phyloP scores from a whole-genome alignment of 352 stramenopile genomes.

The Pythium aphanidermatum region DNA sequence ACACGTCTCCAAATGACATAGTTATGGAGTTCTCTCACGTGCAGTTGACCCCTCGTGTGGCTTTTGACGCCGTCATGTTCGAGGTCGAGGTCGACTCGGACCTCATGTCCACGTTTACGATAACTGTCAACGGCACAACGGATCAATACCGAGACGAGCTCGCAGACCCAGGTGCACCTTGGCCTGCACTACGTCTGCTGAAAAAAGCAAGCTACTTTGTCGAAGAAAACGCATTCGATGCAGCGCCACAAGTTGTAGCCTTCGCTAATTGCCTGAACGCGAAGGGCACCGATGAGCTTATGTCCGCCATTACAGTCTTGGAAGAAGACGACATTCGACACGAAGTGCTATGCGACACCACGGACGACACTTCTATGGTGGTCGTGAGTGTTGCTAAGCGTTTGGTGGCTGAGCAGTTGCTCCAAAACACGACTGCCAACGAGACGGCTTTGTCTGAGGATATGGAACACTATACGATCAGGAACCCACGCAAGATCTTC shows the following conservation, averaged over 20 bases:
- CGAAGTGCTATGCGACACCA: no score
- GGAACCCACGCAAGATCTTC: conserved; percentile 29
- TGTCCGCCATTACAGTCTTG: no score
- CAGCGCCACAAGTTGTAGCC: no score
- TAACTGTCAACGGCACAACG: no score
- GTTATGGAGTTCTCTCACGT: neutral
- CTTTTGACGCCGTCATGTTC: conserved; percentile 5
- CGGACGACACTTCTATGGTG: no score
- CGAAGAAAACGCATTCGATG: neutral
- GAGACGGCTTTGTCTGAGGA: no score
- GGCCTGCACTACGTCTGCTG: conserved; percentile 1
- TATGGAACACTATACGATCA: conserved; percentile 9
- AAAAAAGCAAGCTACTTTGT: no score
- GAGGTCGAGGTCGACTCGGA: neutral
- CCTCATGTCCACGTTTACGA: neutral
- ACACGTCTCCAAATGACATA: neutral
- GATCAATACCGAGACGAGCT: neutral
- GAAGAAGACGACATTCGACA: no score
- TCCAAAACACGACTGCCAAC: neutral
- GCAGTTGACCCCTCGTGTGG: neutral
- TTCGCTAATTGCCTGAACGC: no score
- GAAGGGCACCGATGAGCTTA: no score
- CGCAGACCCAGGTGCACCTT: neutral
- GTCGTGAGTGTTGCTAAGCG: conserved; percentile 33
- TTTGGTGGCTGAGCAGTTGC: conserved; percentile 27